phyloP scores from a whole-genome alignment of 225 moss, liverwort and hornwort species.

The Pseudisothecium myosuroides region DNA sequence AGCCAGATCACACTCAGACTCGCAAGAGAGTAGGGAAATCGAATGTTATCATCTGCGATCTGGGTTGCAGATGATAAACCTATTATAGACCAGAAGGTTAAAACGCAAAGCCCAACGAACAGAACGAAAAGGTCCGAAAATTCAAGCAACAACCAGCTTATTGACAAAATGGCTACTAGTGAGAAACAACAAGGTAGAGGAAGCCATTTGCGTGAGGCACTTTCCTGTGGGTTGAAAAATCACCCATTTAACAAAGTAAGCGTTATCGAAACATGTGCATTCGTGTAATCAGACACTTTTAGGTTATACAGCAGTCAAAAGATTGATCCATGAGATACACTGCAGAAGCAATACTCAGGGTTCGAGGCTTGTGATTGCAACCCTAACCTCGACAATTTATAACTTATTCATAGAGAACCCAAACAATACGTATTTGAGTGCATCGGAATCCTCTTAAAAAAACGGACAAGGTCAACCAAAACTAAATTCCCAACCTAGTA shows the following conservation, averaged over 20 bases:
- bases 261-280: neutral
- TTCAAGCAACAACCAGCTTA: neutral
- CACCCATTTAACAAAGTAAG: neutral
- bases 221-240: neutral
- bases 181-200: neutral
- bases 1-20: neutral
- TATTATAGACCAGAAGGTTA: neutral
- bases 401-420: neutral
- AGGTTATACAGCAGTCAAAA: neutral
- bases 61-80: neutral
- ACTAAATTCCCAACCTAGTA: neutral
- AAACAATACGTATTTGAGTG: neutral
- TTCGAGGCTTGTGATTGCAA: neutral
- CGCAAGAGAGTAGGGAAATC: neutral
- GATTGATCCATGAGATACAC: neutral
- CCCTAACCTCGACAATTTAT: neutral
- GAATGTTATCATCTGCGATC: neutral
- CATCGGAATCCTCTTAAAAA: neutral
- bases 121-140: neutral
- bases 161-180: neutral
- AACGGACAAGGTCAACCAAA: neutral
- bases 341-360: neutral
- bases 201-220: neutral
- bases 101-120: neutral
- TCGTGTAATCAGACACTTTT: neutral